phyloP scores from a whole-genome alignment of 305 asterid species.

The Fraxinus velutina region DNA sequence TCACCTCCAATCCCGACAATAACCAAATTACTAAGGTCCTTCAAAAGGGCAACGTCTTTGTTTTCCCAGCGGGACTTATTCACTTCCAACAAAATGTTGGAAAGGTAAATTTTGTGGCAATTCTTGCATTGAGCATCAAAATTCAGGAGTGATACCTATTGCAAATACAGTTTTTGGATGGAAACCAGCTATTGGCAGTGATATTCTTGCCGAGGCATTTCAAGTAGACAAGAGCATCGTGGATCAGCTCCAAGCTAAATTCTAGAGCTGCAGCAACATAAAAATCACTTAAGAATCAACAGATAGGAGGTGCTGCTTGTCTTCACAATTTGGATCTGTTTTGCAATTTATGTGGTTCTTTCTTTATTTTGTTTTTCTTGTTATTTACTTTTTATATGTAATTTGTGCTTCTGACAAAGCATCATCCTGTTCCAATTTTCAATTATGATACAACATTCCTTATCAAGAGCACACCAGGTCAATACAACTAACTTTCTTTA shows the following conservation, averaged over 20 bases:
- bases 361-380: too few species aligned
- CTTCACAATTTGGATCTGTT: too few species aligned
- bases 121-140: constrained; percentile 26
- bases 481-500: too few species aligned
- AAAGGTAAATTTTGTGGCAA: constrained; percentile 13
- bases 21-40: constrained; percentile 16
- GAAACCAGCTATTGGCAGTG: constrained; percentile 11
- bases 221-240: constrained; percentile 24
- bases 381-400: too few species aligned
- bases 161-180: constrained; percentile 25
- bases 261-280: background rate
- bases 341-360: too few species aligned
- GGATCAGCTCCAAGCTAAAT: constrained; percentile 23
- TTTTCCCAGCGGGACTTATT: constrained; percentile 23
- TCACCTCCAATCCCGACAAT: constrained; percentile 25
- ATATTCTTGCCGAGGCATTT: constrained; percentile 26
- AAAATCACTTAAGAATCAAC: too few species aligned
- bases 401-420: too few species aligned
- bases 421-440: too few species aligned
- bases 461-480: too few species aligned
- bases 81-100: constrained; percentile 28
- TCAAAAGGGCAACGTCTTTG: constrained; percentile 26
- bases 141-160: constrained; percentile 21
- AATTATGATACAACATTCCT: too few species aligned
- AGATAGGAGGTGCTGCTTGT: too few species aligned